Conservation (phyloP, 768 basidiomycete species). For the Dictyophora rubrovolvata region DNA sequence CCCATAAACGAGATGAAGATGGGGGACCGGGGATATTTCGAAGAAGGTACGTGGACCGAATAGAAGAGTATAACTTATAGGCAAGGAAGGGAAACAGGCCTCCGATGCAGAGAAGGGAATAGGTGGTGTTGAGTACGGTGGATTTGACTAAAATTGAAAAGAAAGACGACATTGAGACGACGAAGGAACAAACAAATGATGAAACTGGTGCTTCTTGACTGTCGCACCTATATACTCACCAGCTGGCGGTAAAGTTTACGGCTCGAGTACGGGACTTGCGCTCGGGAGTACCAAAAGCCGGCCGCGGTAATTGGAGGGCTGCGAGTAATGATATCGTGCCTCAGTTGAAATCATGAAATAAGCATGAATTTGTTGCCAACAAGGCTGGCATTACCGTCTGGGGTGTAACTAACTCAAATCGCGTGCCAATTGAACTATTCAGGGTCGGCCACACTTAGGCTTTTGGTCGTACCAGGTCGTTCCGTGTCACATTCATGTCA, state of each 20-base stretch:
- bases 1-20: slow-evolving; percentile 14
- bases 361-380: no score
- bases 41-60: slow-evolving; percentile 17
- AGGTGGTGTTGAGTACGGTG: background rate
- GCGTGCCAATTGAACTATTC: no score
- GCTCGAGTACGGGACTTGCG: background rate
- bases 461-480: no score
- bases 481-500: no score
- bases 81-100: background rate
- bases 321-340: no score
- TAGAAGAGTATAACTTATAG: background rate
- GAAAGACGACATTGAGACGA: background rate
- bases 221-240: background rate
- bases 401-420: no score
- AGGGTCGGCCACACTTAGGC: no score
- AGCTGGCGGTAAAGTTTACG: background rate
- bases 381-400: no score
- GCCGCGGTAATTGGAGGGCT: background rate
- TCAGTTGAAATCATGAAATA: no score
- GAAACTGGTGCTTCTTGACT: background rate
- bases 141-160: background rate
- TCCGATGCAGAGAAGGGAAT: background rate
- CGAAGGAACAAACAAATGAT: background rate
- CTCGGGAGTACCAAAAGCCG: background rate
- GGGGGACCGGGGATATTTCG: slow-evolving; percentile 43